A percentile compares a stretch with the other conserved stretches of the same genome.
Conservation (phyloP, 1,139 yeast species). For the Pichia sp. region DNA sequence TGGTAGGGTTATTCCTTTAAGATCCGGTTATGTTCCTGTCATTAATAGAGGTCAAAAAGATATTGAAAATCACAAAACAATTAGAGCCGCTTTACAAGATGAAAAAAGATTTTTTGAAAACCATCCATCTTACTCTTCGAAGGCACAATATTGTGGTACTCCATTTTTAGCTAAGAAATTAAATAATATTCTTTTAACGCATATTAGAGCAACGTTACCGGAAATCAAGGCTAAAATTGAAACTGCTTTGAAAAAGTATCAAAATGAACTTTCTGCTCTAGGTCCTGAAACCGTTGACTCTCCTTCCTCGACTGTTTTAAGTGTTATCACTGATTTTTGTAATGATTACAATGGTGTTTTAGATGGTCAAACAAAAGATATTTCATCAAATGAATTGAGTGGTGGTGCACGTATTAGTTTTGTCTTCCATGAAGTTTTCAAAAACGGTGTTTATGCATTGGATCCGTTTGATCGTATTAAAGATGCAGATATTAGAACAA, state of each 20-base stretch:
- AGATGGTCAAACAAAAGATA: slow-evolving; percentile 90
- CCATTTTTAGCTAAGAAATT: slow-evolving; percentile 92
- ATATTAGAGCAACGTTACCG: slow-evolving; percentile 88
- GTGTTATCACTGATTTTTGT: slow-evolving; percentile 86
- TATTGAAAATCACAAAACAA: slow-evolving; percentile 79
- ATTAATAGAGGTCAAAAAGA: slow-evolving; percentile 97
- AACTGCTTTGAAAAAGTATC: slow-evolving; percentile 74
- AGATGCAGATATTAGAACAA: slow-evolving; percentile 96
- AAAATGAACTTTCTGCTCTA: slow-evolving; percentile 64
- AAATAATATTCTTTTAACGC: slow-evolving; percentile 83
- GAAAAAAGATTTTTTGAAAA: slow-evolving; percentile 72
- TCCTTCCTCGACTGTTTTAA: slow-evolving; percentile 83
- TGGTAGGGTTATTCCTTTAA: slow-evolving; percentile 89
- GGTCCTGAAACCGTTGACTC: slow-evolving; percentile 87
- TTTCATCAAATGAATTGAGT: slow-evolving; percentile 75
- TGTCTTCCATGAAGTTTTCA: slow-evolving; percentile 94
- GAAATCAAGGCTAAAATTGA: slow-evolving; percentile 91
- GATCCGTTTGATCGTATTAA: slow-evolving; percentile 98
- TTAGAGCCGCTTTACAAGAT: slow-evolving; percentile 78
- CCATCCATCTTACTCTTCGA: slow-evolving; percentile 73
- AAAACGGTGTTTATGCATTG: slow-evolving; percentile 84
- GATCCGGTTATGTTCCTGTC: slow-evolving; percentile 96
- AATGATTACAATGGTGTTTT: slow-evolving; percentile 88
- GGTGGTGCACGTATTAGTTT: slow-evolving; percentile 98
- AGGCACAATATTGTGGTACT: slow-evolving; percentile 85